Evolutionary conservation across 768 basidiomycete species (phyloP), one percentile per base, ranked within the genome.

Genomic region (Mycena maculata): DNA sequence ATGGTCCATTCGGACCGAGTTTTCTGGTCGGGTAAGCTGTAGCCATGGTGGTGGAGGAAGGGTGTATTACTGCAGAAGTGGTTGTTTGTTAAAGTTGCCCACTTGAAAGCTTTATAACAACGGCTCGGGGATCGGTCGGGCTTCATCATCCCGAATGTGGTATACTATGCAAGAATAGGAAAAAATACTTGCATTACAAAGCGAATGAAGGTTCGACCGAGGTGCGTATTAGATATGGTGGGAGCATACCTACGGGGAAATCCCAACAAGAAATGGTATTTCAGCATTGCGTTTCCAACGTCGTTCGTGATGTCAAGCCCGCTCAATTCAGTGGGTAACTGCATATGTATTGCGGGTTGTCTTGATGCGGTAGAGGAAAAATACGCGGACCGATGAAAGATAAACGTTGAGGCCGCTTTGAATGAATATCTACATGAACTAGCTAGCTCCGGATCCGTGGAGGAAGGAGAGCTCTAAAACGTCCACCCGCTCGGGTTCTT

Each of bases 1-100:
- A 33, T 4, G 68, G 68, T 20, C 68, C 68, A 30, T 65, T 58
- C 18, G 28, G 9, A 9, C 68, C 68, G 42, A 69, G 59, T 47
- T 61, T 55, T 49, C 63, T 55, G 2, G 63, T 65, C 8, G 63
- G 68, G 30, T 50, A 69, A 2, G 57, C 4, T 41, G 22, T 48
- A 12, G 67, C 12, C 67, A 68, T 68, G n/a, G n/a, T n/a, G n/a
- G n/a, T n/a, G n/a, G n/a, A n/a, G n/a, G n/a, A n/a, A n/a, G n/a
- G n/a, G n/a, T n/a, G n/a, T n/a, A n/a, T n/a, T n/a, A n/a, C n/a
- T n/a, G n/a, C n/a, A n/a, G n/a, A n/a, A n/a, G 33, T 53, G 22
- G 5, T 44, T 31, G 4, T 11, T 52, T 31, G 31, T 33, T 33
- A 8, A 8, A 33, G 49, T 33, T 44, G 42, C 6, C n/a, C 33